These are phyloP conservation scores for Globisporangium canariense DNA, from an alignment of 352 stramenopile species.

Conservation along the genomic window DNA sequence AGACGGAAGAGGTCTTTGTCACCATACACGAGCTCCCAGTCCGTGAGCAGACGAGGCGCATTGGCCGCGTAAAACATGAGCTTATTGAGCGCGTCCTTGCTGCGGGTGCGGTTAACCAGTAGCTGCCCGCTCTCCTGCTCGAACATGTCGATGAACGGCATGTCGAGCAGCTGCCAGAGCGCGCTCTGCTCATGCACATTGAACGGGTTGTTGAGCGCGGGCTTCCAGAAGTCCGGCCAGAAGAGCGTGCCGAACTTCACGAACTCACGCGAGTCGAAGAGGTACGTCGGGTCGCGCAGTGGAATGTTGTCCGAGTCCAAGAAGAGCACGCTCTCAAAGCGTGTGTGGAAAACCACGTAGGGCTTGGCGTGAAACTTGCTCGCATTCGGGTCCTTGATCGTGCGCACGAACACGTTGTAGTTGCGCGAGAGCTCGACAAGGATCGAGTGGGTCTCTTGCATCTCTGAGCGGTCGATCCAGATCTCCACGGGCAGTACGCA, in stretches of 20 bases:
- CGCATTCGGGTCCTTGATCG: conserved; percentile 22
- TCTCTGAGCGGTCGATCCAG: conserved; percentile 25
- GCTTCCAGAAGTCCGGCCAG: conserved; percentile 36
- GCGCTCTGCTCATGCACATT: conserved; percentile 27
- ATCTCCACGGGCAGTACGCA: conserved; percentile 27
- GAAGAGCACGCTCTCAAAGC: conserved; percentile 27
- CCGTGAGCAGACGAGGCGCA: conserved; percentile 29
- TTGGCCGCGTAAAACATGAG: conserved; percentile 50
- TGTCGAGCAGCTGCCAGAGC: conserved; percentile 28
- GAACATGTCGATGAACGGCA: conserved; percentile 35
- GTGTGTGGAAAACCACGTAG: conserved; percentile 22
- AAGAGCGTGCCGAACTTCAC: conserved; percentile 24
- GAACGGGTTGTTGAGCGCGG: conserved; percentile 23
- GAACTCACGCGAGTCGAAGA: conserved; percentile 25
- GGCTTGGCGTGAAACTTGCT: conserved; percentile 27
- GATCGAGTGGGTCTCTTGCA: conserved; percentile 21
- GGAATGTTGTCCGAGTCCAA: conserved; percentile 34
- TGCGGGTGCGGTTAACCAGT: conserved; percentile 24
- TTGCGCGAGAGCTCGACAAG: conserved; percentile 11
- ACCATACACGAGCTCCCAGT: conserved; percentile 34
- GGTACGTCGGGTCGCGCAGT: conserved; percentile 25
- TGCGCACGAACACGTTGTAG: conserved; percentile 16
- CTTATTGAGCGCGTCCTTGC: conserved; percentile 16
- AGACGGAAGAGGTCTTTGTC: conserved; percentile 67
- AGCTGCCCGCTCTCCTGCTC: conserved; percentile 38